A percentile compares a stretch with the other conserved stretches of the same genome.
phyloP scores from a whole-genome alignment of 75 land plant genomes.

The Adiantum capillusveneris region DNA sequence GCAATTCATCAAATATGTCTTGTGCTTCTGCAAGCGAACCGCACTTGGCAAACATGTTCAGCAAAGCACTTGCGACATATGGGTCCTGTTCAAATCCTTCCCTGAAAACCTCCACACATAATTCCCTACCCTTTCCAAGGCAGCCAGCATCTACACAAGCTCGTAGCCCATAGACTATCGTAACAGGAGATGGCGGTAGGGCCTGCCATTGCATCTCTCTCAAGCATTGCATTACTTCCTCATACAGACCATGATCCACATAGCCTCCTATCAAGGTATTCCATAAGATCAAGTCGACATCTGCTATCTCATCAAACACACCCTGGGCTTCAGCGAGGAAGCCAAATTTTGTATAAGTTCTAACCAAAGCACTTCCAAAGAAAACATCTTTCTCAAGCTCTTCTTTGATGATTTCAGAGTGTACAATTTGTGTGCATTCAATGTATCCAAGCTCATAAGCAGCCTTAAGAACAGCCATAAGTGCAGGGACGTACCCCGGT shows the following conservation, averaged over 20 bases:
- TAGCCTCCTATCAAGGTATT: constrained; percentile 26
- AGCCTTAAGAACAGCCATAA: not conserved
- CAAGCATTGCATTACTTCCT: not conserved
- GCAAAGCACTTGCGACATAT: constrained; percentile 40
- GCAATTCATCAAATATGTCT: constrained; percentile 43
- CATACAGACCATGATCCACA: not conserved
- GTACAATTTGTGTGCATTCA: not conserved
- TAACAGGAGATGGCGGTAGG: not conserved
- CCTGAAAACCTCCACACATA: constrained; percentile 38
- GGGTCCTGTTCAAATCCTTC: constrained; percentile 3
- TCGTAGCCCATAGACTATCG: constrained; percentile 43
- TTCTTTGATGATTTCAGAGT: not conserved
- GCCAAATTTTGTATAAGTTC: constrained; percentile 45
- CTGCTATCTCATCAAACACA: constrained; percentile 18
- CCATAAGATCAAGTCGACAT: constrained; percentile 16
- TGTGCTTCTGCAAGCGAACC: constrained; percentile 35
- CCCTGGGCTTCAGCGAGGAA: constrained; percentile 21
- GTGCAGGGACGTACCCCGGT: not conserved
- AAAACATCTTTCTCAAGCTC: constrained; percentile 1
- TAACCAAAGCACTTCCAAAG: constrained; percentile 40
- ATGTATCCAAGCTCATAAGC: not conserved
- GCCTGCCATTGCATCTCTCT: not conserved
- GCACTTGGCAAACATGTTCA: constrained; percentile 70
- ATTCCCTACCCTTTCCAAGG: constrained; percentile 29
- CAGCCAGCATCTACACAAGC: constrained; percentile 41